These are phyloP conservation scores for Scutellaria baicalensis DNA, from an alignment of 257 asterid species.

Conservation along the genomic window DNA sequence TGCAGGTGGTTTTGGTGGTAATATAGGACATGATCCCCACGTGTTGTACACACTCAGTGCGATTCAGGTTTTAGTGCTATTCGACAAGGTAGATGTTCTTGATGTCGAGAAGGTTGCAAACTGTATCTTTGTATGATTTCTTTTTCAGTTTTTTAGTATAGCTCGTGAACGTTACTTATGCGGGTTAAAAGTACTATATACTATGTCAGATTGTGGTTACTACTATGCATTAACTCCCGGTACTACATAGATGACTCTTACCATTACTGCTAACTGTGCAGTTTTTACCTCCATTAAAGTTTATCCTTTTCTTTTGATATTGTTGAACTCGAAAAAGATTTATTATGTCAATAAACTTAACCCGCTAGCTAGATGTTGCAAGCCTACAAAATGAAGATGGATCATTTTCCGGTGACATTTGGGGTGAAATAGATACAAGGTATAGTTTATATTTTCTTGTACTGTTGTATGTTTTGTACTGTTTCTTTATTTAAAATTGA, in stretches of 20 bases:
- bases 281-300: neutral
- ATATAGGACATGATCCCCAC: constrained; percentile 92
- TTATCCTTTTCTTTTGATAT: neutral
- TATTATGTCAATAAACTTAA: constrained; percentile 30
- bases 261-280: neutral
- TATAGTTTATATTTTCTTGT: constrained; percentile 15
- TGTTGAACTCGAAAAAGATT: neutral
- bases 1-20: constrained; percentile 95
- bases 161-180: constrained; percentile 4
- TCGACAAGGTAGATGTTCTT: constrained; percentile 69
- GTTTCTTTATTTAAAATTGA: neutral
- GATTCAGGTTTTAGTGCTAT: constrained; percentile 84
- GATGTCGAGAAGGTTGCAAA: constrained; percentile 66
- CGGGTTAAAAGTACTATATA: neutral
- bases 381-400: constrained; percentile 91
- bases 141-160: neutral
- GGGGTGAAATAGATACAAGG: constrained; percentile 98
- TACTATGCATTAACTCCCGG: neutral
- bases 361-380: constrained; percentile 58
- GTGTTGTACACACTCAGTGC: constrained; percentile 80
- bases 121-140: constrained; percentile 56
- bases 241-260: neutral
- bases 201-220: neutral
- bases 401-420: constrained; percentile 84
- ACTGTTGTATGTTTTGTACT: neutral